Evolutionary conservation across 768 basidiomycete species (phyloP).

Genomic region (Boletus reticulatus): DNA sequence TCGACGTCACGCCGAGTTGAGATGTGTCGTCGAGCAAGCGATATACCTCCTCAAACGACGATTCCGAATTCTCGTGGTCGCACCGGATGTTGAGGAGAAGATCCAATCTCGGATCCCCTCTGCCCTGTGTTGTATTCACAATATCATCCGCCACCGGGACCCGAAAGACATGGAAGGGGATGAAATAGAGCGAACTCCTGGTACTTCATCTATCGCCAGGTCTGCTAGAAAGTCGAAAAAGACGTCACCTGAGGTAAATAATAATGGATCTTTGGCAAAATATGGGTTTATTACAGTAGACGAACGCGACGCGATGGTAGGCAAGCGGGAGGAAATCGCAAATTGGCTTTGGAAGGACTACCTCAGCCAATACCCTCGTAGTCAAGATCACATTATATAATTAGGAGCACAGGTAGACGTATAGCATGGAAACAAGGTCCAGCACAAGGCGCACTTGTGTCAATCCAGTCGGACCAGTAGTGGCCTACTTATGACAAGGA

Average conservation of each 20-base stretch:
- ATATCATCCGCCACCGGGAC: slow-evolving; percentile 22
- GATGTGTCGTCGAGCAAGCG: background rate
- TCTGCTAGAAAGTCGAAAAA: no score
- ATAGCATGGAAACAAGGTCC: no score
- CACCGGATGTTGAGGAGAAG: slow-evolving; percentile 12
- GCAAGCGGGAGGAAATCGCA: background rate
- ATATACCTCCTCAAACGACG: slow-evolving; percentile 20
- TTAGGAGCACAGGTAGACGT: no score
- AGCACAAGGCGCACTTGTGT: no score
- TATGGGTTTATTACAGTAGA: no score
- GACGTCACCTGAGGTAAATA: no score
- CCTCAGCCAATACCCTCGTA: background rate
- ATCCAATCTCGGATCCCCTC: slow-evolving; percentile 23
- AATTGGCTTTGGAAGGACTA: background rate
- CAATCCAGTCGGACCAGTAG: no score
- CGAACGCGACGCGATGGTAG: background rate
- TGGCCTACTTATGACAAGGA: no score
- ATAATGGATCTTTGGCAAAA: no score
- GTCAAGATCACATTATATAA: background rate
- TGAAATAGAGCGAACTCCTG: background rate
- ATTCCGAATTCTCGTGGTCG: slow-evolving; percentile 16
- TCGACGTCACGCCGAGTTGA: slow-evolving; percentile 15
- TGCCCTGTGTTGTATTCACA: slow-evolving; percentile 25
- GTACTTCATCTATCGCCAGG: no score
- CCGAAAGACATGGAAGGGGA: background rate